Evolutionary conservation across 306 rosid species (phyloP).

Genomic region (Hippophae rhamnoides): DNA sequence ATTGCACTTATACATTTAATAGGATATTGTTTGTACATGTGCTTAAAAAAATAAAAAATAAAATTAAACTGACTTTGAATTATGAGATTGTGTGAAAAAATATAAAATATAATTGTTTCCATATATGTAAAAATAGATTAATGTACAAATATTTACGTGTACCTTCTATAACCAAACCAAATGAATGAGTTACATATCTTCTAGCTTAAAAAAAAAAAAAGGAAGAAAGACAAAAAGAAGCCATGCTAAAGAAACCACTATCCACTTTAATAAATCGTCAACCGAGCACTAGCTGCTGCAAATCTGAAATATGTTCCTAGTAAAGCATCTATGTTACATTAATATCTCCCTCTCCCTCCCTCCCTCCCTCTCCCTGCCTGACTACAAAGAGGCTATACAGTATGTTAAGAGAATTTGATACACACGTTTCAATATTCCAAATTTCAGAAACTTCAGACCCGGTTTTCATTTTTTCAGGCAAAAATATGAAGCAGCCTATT

Average conservation of each 20-base stretch:
- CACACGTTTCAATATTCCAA: constrained; percentile 8
- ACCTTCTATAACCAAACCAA: constrained; percentile 11
- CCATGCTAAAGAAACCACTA: constrained; percentile 3
- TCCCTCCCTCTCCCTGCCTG: no score
- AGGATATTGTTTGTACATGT: no score
- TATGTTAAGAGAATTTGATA: constrained; percentile 3
- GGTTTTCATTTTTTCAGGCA: no score
- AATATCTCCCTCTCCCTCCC: background rate
- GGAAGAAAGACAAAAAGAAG: background rate
- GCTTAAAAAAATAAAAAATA: no score
- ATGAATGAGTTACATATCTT: constrained; percentile 19
- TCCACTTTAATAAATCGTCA: constrained; percentile 14
- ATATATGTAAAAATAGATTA: no score
- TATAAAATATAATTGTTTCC: no score
- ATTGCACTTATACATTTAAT: no score
- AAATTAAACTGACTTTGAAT: no score
- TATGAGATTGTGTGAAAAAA: no score
- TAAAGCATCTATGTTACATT: constrained; percentile 3
- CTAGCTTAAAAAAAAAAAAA: constrained; percentile 19
- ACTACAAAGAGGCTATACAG: constrained; percentile 15
- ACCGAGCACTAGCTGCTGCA: constrained; percentile 24
- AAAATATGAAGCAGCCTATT: no score
- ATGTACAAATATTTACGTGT: constrained; percentile 10
- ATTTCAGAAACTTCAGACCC: background rate
- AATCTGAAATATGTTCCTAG: constrained; percentile 6